phyloP scores from a whole-genome alignment of 257 asterid species.

The Craterostigma plantagineum region DNA sequence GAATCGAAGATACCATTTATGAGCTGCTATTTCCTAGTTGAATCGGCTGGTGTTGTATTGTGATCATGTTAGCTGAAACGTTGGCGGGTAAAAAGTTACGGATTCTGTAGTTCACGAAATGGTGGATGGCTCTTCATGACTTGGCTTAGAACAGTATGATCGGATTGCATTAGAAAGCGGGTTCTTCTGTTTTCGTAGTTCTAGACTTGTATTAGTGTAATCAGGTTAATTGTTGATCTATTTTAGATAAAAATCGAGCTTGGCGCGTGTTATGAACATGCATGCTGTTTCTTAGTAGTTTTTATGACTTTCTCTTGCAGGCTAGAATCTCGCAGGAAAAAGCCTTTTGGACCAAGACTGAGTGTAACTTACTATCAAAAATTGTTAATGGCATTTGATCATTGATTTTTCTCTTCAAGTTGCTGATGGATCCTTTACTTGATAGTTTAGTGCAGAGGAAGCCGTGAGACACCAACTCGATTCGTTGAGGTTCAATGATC shows the following conservation, averaged over 20 bases:
- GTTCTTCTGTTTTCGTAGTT: no score
- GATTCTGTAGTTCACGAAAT: no score
- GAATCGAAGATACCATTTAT: no score
- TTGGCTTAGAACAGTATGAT: no score
- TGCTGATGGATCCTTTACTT: constrained; percentile 8
- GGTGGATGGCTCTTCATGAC: no score
- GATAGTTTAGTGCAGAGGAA: constrained; percentile 78
- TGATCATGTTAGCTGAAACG: no score
- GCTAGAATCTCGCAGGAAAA: constrained; percentile 68
- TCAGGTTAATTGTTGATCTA: background rate
- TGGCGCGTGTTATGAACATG: background rate
- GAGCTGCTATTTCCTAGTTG: no score
- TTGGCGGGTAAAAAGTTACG: no score
- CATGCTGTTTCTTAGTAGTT: background rate
- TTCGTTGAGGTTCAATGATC: constrained; percentile 89
- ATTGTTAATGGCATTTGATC: constrained; percentile 1
- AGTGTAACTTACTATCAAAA: constrained; percentile 26
- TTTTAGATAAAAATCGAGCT: background rate
- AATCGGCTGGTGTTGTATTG: no score
- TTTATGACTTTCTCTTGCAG: constrained; percentile 22
- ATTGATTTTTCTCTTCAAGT: constrained; percentile 2
- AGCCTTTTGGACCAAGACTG: constrained; percentile 79
- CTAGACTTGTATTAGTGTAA: no score
- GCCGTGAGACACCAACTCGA: constrained; percentile 79
- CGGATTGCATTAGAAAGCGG: no score